phyloP scores from a whole-genome alignment of 306 rosid species.

The Hylodesmum podocarpum region DNA sequence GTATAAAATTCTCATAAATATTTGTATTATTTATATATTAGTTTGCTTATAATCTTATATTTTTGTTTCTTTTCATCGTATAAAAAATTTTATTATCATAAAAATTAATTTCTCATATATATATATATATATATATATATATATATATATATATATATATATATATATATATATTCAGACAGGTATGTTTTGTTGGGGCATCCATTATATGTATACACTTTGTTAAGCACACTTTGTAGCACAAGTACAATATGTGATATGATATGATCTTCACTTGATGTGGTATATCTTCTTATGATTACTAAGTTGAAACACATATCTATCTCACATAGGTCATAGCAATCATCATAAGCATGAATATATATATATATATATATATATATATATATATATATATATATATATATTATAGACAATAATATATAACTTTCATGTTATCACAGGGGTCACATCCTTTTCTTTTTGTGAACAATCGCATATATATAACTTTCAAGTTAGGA shows the following conservation, averaged over 20 bases:
- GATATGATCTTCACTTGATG: constrained; percentile 4
- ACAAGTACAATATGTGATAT: constrained; percentile 20
- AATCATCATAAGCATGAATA: background rate
- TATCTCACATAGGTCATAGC: background rate
- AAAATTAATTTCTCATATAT: too few relatives aligned
- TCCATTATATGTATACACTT: constrained; percentile 13
- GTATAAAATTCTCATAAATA: background rate
- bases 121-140: too few relatives aligned
- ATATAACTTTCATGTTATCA: background rate
- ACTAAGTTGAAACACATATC: background rate
- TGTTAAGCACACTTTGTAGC: constrained; percentile 4
- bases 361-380: background rate
- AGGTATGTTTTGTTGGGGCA: constrained; percentile 13
- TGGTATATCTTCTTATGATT: background rate
- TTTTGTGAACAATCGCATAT: background rate
- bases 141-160: too few relatives aligned
- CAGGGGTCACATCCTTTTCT: background rate
- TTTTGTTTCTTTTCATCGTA: background rate
- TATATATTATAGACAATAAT: too few relatives aligned
- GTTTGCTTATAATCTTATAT: background rate
- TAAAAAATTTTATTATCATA: too few relatives aligned
- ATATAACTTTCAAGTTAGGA: background rate
- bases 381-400: too few relatives aligned
- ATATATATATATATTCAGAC: too few relatives aligned
- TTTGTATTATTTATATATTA: background rate